phyloP scores from a whole-genome alignment of 2,329 filamentous ascomycete species.

The Graphium sp. region DNA sequence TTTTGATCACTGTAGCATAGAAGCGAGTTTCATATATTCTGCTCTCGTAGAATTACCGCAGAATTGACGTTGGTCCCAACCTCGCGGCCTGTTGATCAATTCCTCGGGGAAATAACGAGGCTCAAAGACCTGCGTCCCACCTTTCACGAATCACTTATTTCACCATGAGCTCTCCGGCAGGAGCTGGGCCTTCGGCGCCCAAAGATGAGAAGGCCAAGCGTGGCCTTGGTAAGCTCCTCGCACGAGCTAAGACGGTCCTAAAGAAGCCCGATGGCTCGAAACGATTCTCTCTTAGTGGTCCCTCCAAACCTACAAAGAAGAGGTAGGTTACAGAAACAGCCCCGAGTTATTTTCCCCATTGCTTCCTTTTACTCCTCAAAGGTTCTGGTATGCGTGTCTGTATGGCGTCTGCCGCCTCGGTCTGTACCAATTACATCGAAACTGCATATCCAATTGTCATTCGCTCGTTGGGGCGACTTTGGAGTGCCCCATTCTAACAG shows the following conservation, averaged over 20 bases:
- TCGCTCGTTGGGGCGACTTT: not conserved
- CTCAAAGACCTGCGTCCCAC: no score
- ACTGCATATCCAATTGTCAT: not conserved
- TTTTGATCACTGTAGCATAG: no score
- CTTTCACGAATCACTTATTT: constrained; percentile 3
- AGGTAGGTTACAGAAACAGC: no score
- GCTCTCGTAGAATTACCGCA: no score
- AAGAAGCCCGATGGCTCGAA: constrained; percentile 21
- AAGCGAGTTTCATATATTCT: no score
- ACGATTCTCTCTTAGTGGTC: constrained; percentile 10
- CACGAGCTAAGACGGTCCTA: constrained; percentile 31
- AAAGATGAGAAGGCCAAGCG: constrained; percentile 25
- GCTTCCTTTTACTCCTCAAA: not conserved
- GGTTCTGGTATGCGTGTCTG: no score
- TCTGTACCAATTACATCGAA: not conserved
- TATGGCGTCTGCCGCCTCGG: not conserved
- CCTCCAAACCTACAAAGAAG: constrained; percentile 10
- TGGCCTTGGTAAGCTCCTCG: constrained; percentile 27
- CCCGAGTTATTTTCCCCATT: not conserved
- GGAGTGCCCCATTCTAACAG: not conserved
- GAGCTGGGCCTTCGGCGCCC: constrained; percentile 16
- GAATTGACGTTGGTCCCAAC: no score
- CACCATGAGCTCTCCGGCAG: constrained; percentile 25
- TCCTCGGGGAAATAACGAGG: no score
- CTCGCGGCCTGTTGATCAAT: no score